phyloP scores from a whole-genome alignment of 2,329 filamentous ascomycete genomes.

The Aspergillus tamarii region DNA sequence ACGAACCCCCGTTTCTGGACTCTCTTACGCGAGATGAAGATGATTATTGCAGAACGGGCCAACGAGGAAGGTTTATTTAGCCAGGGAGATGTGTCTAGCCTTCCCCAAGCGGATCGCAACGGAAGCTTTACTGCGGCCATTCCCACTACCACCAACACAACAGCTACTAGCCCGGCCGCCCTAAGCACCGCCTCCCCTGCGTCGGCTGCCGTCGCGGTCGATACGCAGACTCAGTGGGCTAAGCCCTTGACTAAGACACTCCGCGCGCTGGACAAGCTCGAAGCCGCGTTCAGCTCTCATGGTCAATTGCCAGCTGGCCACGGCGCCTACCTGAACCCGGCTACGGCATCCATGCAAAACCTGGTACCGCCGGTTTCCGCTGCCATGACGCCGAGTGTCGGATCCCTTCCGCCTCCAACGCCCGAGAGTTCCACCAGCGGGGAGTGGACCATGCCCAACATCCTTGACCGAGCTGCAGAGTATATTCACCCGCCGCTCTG shows the following conservation, averaged over 20 bases:
- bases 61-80: slow-evolving; percentile 38
- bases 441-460: slow-evolving; percentile 50
- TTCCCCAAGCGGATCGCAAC: slow-evolving; percentile 15
- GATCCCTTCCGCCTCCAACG: slow-evolving; percentile 48
- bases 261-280: slow-evolving; percentile 50
- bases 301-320: slow-evolving; percentile 14
- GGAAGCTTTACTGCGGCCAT: slow-evolving; percentile 22
- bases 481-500: slow-evolving; percentile 53
- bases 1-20: slow-evolving; percentile 43
- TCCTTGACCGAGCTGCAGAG: slow-evolving; percentile 51
- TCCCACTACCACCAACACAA: slow-evolving; percentile 34
- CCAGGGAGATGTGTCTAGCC: slow-evolving; percentile 17
- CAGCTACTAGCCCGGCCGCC: slow-evolving; percentile 28
- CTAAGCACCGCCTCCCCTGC: slow-evolving; percentile 32
- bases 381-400: slow-evolving; percentile 37
- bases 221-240: slow-evolving; percentile 49
- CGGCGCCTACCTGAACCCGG: slow-evolving; percentile 23
- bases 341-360: slow-evolving; percentile 17
- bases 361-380: slow-evolving; percentile 24
- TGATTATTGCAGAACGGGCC: slow-evolving; percentile 49
- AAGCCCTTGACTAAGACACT: slow-evolving; percentile 51
- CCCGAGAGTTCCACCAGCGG: slow-evolving; percentile 52
- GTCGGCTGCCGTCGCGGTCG: slow-evolving; percentile 31
- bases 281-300: slow-evolving; percentile 41
- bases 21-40: slow-evolving; percentile 46